A percentile compares a stretch with the other conserved stretches of the same genome.
These are phyloP conservation scores for Citrullus mucosospermus DNA, from an alignment of 306 rosid species.

Conservation along the genomic window DNA sequence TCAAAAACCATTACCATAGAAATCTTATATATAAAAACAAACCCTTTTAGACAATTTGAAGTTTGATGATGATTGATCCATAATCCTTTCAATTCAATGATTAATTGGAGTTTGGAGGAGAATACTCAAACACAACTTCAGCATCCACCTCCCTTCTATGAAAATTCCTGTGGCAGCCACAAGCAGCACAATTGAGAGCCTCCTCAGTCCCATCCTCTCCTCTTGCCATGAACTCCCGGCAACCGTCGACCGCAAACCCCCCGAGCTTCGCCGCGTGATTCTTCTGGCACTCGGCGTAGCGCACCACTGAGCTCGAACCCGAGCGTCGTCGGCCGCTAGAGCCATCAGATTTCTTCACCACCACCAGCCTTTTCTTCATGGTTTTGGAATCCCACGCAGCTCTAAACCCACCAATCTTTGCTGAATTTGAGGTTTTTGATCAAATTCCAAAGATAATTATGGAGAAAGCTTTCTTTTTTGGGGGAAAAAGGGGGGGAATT, in stretches of 20 bases:
- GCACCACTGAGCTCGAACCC: constrained; percentile 2
- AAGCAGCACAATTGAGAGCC: constrained; percentile 71
- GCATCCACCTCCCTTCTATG: constrained; percentile 61
- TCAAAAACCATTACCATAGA: background rate
- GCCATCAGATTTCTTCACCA: constrained; percentile 28
- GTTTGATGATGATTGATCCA: background rate
- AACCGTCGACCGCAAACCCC: constrained; percentile 83
- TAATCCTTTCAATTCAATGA: background rate
- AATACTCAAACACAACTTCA: constrained; percentile 87
- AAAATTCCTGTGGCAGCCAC: constrained; percentile 84
- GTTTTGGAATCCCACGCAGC: background rate
- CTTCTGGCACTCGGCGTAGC: constrained; percentile 84
- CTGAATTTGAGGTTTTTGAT: background rate
- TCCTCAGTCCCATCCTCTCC: constrained; percentile 43
- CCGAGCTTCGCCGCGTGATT: constrained; percentile 82
- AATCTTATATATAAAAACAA: background rate
- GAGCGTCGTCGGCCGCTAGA: constrained; percentile 14
- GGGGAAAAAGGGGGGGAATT: background rate
- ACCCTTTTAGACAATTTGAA: constrained; percentile 2
- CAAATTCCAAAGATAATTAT: constrained; percentile 8
- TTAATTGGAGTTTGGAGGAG: constrained; percentile 38
- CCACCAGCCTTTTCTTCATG: constrained; percentile 77
- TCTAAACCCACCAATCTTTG: constrained; percentile 3
- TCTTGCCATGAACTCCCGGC: constrained; percentile 79
- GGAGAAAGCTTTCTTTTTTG: background rate